These are phyloP conservation scores for Petrea volubilis DNA, from an alignment of 257 asterid species.

Conservation along the genomic window DNA sequence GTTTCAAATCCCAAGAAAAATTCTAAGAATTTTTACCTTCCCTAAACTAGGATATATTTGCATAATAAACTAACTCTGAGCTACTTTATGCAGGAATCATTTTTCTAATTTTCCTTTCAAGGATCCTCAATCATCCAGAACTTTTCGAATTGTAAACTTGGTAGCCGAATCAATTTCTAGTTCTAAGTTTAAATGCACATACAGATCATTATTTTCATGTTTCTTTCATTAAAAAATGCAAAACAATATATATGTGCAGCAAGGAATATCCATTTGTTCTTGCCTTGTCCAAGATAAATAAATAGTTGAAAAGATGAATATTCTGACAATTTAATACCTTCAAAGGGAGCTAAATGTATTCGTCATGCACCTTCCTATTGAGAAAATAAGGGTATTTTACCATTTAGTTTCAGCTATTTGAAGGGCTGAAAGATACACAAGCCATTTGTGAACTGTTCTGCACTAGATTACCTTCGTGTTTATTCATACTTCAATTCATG, in stretches of 20 bases:
- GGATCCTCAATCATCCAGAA: neutral
- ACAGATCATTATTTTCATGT: neutral
- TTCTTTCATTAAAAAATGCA: neutral
- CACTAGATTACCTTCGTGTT: neutral
- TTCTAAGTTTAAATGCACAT: neutral
- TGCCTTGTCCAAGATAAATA: neutral
- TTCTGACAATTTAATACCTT: neutral
- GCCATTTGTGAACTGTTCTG: neutral
- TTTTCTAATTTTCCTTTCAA: neutral
- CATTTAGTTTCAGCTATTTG: neutral
- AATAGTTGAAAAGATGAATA: neutral
- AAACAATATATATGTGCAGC: neutral
- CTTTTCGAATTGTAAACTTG: neutral
- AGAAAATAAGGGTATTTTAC: neutral
- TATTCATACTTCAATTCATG: neutral
- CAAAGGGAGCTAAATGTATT: neutral
- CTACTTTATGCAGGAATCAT: neutral
- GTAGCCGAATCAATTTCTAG: neutral
- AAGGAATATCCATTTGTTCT: neutral
- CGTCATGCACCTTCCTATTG: neutral
- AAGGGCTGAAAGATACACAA: neutral
- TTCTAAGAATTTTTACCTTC: neutral
- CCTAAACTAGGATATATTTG: neutral
- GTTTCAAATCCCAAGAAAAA: neutral
- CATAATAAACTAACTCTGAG: neutral